Evolutionary conservation across 2,329 filamentous ascomycete species (phyloP).

Genomic region (Fusarium scirpi): DNA sequence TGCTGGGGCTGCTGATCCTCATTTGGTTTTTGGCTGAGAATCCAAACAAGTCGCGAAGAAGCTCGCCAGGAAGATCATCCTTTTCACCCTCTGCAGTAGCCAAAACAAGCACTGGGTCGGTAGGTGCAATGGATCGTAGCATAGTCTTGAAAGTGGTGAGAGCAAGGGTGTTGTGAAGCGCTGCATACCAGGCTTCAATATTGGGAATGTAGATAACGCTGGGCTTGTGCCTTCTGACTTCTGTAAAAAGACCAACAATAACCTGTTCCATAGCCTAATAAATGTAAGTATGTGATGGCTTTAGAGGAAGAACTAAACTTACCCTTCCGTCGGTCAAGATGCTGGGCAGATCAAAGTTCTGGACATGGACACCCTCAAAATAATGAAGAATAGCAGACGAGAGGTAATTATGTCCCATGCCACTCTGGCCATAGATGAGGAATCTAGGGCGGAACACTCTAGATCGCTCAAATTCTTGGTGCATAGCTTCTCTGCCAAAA

Average conservation of each 20-base stretch:
- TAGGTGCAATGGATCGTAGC: slow-evolving; percentile 84
- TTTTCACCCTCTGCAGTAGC: slow-evolving; percentile 81
- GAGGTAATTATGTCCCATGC: slow-evolving; percentile 95
- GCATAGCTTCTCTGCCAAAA: slow-evolving; percentile 83
- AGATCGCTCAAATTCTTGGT: slow-evolving; percentile 84
- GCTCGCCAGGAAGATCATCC: slow-evolving; percentile 69
- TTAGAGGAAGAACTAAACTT: slow-evolving; percentile 50
- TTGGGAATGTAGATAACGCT: slow-evolving; percentile 95
- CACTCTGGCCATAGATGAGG: slow-evolving; percentile 81
- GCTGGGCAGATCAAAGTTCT: slow-evolving; percentile 91
- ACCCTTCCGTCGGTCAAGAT: slow-evolving; percentile 85
- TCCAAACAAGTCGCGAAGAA: slow-evolving; percentile 85
- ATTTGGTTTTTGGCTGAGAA: slow-evolving; percentile 85
- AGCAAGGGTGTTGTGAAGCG: slow-evolving; percentile 70
- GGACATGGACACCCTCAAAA: slow-evolving; percentile 93
- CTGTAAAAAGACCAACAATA: slow-evolving; percentile 89
- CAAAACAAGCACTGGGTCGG: slow-evolving; percentile 88
- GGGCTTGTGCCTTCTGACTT: slow-evolving; percentile 93
- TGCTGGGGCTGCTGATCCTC: slow-evolving; percentile 74
- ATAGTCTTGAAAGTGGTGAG: slow-evolving; percentile 87
- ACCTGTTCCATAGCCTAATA: slow-evolving; percentile 81
- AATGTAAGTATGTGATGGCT: slow-evolving; percentile 36
- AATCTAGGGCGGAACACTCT: slow-evolving; percentile 90
- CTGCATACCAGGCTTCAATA: slow-evolving; percentile 86
- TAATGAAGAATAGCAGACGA: slow-evolving; percentile 87